These are phyloP conservation scores for Colletotrichum sp. DNA, from an alignment of 2,329 filamentous ascomycete species.

Conservation along the genomic window DNA sequence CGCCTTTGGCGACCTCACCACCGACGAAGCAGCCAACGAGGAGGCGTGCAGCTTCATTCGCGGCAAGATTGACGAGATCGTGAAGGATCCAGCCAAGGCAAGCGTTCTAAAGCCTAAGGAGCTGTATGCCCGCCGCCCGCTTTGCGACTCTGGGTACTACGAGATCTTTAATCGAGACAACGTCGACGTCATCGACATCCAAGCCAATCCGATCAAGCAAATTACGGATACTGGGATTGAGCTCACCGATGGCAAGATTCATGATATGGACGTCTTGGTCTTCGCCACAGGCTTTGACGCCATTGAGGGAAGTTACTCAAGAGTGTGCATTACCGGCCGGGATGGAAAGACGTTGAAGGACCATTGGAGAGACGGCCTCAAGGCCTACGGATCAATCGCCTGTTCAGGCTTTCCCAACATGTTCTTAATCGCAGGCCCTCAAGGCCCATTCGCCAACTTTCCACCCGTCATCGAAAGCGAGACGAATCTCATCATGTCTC, in stretches of 20 bases:
- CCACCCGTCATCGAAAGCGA: background rate
- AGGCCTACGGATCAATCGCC: background rate
- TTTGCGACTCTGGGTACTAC: background rate
- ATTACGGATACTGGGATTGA: background rate
- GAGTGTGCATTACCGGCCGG: background rate
- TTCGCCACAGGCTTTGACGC: background rate
- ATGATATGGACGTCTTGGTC: background rate
- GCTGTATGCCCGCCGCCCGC: background rate
- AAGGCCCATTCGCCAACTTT: background rate
- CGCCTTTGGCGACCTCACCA: background rate
- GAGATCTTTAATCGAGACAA: background rate
- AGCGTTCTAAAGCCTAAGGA: background rate
- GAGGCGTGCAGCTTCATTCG: background rate
- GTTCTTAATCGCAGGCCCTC: background rate
- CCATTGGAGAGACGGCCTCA: background rate
- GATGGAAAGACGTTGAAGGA: background rate
- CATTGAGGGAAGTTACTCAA: background rate
- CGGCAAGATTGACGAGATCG: background rate
- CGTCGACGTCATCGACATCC: background rate
- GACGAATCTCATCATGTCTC: background rate
- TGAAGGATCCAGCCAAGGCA: background rate
- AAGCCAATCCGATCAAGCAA: background rate
- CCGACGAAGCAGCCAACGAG: background rate
- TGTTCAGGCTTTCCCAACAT: background rate
- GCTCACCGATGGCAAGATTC: fast-evolving